Base-by-base conservation (phyloP, 129 eudicot genomes). In the Artemisia argyi region DNA sequence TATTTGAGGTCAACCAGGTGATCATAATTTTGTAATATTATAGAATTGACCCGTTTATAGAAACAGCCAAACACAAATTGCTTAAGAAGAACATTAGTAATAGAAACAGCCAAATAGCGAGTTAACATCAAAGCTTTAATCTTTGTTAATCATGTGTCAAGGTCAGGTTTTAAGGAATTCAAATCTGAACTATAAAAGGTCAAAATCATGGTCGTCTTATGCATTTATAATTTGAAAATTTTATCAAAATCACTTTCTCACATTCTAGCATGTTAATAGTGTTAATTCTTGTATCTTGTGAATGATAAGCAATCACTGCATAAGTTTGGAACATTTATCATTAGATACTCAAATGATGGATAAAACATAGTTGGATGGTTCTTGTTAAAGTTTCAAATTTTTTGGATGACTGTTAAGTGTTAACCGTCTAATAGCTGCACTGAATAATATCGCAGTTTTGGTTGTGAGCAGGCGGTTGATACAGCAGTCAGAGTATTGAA, bases 381-480 rank as follows among this genome's bases (percentile, higher is more conserved):
- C 5, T 16, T 35, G 61, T 68, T 56, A 4, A 60, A 13, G 26
- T 11, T 1, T 10, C 10, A 10, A 4, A 13, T 13, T 56, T 56
- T 19, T 42, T 30, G 9, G 16, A 16, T 10, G 51, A 5, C 39
- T 71, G 2, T 39, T 71, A 18, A 5, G 20, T 71, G 2, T 39
- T 71, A 18, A 57, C 44, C 8, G 0, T 11, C 5, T 73, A 48
- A 62, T 59, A n/a, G 9, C 50, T 57, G 51, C 11, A 63, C 72
- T 78, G 72, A 19, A 76, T 83, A 81, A 88, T 69, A 66, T 78
- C 74, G 81, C 82, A 68, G 80, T 71, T 81, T 69, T 62, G 83
- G 66, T 80, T 60, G 75, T 83, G 86, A 47, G 75, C 89, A 94
- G 99, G 99, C 99, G 13, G 96, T 94, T 86, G 89, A 94, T 79